Conservation (phyloP, 2,329 filamentous ascomycete genomes). For the Neopestalotiopsis sp. region DNA sequence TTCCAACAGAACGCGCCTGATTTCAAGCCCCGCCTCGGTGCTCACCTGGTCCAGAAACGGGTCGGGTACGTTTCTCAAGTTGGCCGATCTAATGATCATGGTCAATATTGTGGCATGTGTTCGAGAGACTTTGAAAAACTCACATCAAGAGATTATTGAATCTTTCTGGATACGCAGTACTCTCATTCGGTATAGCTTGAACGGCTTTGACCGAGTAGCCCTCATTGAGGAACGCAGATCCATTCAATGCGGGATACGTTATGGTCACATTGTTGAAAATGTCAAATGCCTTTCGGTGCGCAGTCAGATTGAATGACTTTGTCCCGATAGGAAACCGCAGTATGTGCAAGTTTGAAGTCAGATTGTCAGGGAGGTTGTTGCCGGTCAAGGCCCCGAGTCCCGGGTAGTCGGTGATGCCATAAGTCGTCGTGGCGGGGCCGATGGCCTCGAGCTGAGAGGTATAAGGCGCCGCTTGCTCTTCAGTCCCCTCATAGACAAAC, state of each 20-base stretch:
- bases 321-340: conserved; percentile 12
- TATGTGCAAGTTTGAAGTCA: background rate
- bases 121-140: background rate
- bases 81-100: background rate
- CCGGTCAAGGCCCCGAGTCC: conserved; percentile 13
- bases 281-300: conserved; percentile 9
- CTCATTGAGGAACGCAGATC: conserved; percentile 13
- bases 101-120: background rate
- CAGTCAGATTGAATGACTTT: conserved; percentile 14
- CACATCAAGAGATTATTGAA: conserved; percentile 19
- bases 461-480: conserved; percentile 14
- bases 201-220: conserved; percentile 18
- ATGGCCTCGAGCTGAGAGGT: conserved; percentile 6
- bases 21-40: background rate
- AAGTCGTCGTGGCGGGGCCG: background rate
- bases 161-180: conserved; percentile 17
- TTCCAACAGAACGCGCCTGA: conserved; percentile 12
- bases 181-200: conserved; percentile 10
- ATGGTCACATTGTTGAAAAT: conserved; percentile 13
- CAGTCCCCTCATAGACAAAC: conserved; percentile 16
- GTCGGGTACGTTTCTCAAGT: background rate
- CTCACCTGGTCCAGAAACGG: background rate
- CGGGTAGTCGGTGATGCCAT: conserved; percentile 1
- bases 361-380: background rate
- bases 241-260: conserved; percentile 4